phyloP scores from a whole-genome alignment of 768 basidiomycete genomes.

The Mycena capillaripes region DNA sequence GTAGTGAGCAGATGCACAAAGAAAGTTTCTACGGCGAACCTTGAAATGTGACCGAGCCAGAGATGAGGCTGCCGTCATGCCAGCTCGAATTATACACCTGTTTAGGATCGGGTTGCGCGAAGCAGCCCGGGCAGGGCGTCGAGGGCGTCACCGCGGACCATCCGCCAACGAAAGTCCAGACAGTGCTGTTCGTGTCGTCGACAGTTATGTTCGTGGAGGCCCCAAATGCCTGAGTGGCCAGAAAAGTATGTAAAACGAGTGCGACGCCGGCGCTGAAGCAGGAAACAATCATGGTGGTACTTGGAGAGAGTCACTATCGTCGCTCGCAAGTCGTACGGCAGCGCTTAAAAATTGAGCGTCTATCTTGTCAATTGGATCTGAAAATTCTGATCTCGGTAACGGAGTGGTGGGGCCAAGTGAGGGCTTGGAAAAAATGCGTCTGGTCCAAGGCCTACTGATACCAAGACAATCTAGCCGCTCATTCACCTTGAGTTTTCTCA shows the following conservation, averaged over 20 bases:
- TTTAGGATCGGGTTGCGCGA: neutral
- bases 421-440: no score
- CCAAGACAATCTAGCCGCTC: no score
- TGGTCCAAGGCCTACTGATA: no score
- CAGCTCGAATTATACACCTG: slow-evolving; percentile 3
- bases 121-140: slow-evolving; percentile 13
- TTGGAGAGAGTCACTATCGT: neutral
- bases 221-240: slow-evolving; percentile 5
- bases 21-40: slow-evolving; percentile 2
- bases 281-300: neutral
- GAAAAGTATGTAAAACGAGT: neutral
- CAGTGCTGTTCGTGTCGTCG: slow-evolving; percentile 25
- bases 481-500: no score
- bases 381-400: neutral
- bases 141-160: slow-evolving; percentile 7
- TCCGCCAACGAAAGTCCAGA: slow-evolving; percentile 2
- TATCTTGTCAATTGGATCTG: neutral
- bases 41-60: slow-evolving; percentile 26
- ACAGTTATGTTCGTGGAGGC: slow-evolving; percentile 15
- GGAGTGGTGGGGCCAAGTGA: no score
- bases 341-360: neutral
- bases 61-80: slow-evolving; percentile 17
- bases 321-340: neutral
- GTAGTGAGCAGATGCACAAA: neutral
- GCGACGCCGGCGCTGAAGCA: neutral